A percentile compares a stretch with the other conserved stretches of the same genome.
phyloP scores from a whole-genome alignment of 371 early-diverging fungal species.

The Syncephalis plumigaleata region DNA sequence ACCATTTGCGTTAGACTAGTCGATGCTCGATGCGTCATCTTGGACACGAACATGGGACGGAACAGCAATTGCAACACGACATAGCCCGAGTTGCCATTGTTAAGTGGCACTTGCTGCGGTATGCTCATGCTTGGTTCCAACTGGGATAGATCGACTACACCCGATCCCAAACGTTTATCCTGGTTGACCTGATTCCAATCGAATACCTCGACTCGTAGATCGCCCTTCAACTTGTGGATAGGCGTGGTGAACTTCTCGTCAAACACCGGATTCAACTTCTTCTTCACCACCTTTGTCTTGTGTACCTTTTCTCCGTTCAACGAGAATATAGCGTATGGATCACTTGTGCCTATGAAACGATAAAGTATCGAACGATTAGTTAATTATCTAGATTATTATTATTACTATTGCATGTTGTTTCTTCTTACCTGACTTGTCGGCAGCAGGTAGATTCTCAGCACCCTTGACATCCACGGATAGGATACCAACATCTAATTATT shows the following conservation, averaged over 20 bases:
- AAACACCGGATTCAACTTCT: slow-evolving; percentile 74
- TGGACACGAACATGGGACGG: slow-evolving; percentile 1
- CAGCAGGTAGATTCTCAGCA: slow-evolving; percentile 20
- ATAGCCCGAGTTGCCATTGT: slow-evolving; percentile 1
- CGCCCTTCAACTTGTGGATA: background rate
- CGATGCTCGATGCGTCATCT: background rate
- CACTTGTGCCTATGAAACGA: slow-evolving; percentile 42
- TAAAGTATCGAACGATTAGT: slow-evolving; percentile 12
- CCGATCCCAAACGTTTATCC: slow-evolving; percentile 25
- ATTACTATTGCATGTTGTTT: too few relatives aligned
- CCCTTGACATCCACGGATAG: slow-evolving; percentile 18
- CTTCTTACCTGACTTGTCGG: slow-evolving; percentile 15
- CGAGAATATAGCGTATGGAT: slow-evolving; percentile 61
- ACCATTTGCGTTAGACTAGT: background rate
- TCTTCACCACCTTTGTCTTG: slow-evolving; percentile 58
- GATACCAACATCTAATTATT: slow-evolving; percentile 11
- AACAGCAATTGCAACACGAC: slow-evolving; percentile 5
- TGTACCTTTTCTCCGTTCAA: slow-evolving; percentile 60
- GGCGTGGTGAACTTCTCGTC: slow-evolving; percentile 54
- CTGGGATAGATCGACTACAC: background rate
- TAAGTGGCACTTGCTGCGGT: background rate
- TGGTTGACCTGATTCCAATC: slow-evolving; percentile 64
- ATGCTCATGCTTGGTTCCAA: background rate
- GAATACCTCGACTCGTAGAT: slow-evolving; percentile 32
- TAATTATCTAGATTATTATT: background rate